These are phyloP conservation scores for Phytophthora citrophthora DNA, from an alignment of 352 stramenopile species.

Conservation along the genomic window DNA sequence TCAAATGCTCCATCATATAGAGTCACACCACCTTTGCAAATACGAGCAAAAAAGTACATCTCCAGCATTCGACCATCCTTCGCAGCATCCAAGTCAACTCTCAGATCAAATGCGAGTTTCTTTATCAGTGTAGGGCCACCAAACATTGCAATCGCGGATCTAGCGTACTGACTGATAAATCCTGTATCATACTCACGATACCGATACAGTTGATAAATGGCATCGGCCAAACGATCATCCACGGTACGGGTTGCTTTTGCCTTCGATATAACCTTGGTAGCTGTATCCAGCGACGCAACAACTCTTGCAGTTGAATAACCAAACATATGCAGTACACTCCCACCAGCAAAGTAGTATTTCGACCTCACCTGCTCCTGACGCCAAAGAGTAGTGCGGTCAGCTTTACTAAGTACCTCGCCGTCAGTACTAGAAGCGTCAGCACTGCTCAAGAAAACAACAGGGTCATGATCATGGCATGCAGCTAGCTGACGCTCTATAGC, in stretches of 20 bases:
- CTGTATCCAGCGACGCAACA: neutral
- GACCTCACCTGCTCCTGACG: neutral
- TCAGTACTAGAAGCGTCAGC: no score
- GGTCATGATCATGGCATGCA: neutral
- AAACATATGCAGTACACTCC: neutral
- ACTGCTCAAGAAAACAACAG: neutral
- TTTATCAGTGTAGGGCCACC: neutral
- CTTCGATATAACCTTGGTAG: neutral
- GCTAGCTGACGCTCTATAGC: neutral
- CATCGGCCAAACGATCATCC: neutral
- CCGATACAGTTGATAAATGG: neutral
- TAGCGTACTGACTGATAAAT: neutral
- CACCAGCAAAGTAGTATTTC: neutral
- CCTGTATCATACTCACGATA: no score
- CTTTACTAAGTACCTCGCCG: no score
- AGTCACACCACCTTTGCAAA: neutral
- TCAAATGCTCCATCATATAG: neutral
- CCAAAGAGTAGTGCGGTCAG: neutral
- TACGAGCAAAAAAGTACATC: neutral
- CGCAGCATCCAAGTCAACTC: neutral
- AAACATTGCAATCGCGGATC: neutral
- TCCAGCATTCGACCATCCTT: neutral
- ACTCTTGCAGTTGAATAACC: neutral
- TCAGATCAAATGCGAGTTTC: neutral
- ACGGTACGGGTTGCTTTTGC: no score